Evolutionary conservation across 768 basidiomycete species (phyloP).

Genomic region (Cystobasidium tubakii): DNA sequence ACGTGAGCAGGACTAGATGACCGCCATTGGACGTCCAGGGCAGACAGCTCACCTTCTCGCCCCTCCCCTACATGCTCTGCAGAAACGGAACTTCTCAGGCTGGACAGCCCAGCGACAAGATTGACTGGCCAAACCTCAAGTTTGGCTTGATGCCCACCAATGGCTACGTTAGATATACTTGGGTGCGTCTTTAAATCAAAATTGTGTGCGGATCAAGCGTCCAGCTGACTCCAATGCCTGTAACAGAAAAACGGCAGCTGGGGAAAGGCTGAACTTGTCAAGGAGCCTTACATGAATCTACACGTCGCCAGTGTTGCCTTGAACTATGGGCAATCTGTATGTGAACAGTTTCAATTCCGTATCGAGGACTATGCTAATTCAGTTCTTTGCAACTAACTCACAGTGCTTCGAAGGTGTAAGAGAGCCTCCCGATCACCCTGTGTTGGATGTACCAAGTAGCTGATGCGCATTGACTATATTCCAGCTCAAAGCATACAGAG

Average conservation of each 20-base stretch:
- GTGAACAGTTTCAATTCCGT: too few relatives aligned
- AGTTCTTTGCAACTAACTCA: too few relatives aligned
- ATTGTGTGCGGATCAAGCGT: not conserved
- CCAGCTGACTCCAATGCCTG: not conserved
- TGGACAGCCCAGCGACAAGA: slow-evolving; percentile 32
- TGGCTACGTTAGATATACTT: slow-evolving; percentile 38
- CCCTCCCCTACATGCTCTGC: not conserved
- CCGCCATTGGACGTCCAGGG: too few relatives aligned
- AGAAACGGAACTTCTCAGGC: slow-evolving; percentile 26
- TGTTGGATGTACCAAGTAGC: slow-evolving; percentile 25
- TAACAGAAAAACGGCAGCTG: slow-evolving; percentile 39
- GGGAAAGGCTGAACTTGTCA: slow-evolving; percentile 40
- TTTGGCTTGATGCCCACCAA: slow-evolving; percentile 38
- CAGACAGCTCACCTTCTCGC: not conserved
- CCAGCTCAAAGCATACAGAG: slow-evolving; percentile 45
- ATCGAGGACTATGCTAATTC: too few relatives aligned
- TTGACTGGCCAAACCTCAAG: slow-evolving; percentile 39
- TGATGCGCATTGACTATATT: not conserved
- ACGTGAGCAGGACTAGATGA: not conserved
- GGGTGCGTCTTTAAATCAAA: not conserved
- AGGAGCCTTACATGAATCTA: slow-evolving; percentile 41
- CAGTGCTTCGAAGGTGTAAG: slow-evolving; percentile 39
- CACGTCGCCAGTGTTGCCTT: slow-evolving; percentile 41
- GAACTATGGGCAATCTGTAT: slow-evolving; percentile 43
- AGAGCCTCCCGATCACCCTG: not conserved